Base-by-base conservation (phyloP, 1,284 basidiomycete species). In the Pseudozyma thailandica region DNA sequence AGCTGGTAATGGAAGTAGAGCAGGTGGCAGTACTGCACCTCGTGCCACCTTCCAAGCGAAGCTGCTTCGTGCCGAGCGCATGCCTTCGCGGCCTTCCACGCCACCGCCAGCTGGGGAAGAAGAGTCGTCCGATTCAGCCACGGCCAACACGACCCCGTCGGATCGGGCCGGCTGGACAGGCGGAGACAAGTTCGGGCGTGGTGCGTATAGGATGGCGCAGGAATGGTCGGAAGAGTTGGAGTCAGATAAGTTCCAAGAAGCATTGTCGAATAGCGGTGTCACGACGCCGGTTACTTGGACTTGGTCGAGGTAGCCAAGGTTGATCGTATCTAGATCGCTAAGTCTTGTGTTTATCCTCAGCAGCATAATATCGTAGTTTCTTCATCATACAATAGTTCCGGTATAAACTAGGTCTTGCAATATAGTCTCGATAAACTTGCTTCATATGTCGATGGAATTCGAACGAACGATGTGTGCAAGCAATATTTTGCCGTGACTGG, bases 221-320 rank as follows among this genome's bases (percentile, higher is more conserved):
- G 70, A 64, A 50, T 71, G 68, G 68, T 48, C 49, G 25, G 60
- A 64, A 8, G 68, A 71, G 26, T 27, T 59, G 39, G 61, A 71
- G 12, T 60, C 52, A 31, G 68, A 71, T 23, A 71, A 64, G 53
- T 64, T 60, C 31, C 61, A 64, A 33, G 68, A 71, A n/a, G 68
- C 68, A 1, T 42, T 71, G 13, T 64, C 61, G 33, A 64, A 64
- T 21, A 71, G 68, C 38, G 69, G 62, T 13, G 64, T 72, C 42
- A 61, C 70, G 8, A 60, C 70, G 2, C 70, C 70, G 4, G 70
- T 66, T 35, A 62, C 64, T 28, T 72, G 70, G 70, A 68, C 63
- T 9, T 72, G 70, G 70, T 59, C 70, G 15, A 62, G 70, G 38
- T 63, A 61, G 44, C 18, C 30, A 5, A 21, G 10, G 16, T 18